Evolutionary conservation across 768 basidiomycete species (phyloP).

Genomic region (Leccinum aurantiacum): DNA sequence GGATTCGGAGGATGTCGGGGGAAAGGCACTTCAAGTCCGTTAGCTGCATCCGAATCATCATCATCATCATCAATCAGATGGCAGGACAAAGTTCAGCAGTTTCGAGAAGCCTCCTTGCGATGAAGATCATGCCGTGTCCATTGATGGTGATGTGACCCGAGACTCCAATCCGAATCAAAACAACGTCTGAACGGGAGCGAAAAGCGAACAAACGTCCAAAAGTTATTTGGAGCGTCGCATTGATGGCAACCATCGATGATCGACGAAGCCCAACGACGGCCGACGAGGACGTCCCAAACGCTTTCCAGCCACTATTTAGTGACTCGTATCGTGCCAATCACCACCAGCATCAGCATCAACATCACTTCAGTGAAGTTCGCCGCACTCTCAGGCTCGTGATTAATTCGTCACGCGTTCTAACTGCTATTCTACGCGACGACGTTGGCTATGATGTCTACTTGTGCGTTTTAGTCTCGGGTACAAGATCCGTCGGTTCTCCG

Average conservation of each 20-base stretch:
- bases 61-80: neutral
- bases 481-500: neutral
- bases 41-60: neutral
- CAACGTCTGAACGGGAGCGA: neutral
- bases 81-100: neutral
- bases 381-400: neutral
- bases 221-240: neutral
- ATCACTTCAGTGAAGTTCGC: neutral
- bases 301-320: no score
- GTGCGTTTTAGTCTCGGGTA: neutral
- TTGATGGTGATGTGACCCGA: neutral
- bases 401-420: neutral
- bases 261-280: neutral
- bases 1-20: neutral
- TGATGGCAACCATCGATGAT: neutral
- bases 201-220: neutral
- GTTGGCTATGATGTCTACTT: neutral
- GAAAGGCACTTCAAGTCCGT: neutral
- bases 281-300: neutral
- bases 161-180: neutral
- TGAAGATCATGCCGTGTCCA: neutral
- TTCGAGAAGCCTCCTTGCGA: neutral
- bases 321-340: neutral
- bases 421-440: neutral
- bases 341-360: neutral